Evolutionary conservation across 108 stramenopile species (phyloP).

Genomic region (Discostella pseudostelligera): DNA sequence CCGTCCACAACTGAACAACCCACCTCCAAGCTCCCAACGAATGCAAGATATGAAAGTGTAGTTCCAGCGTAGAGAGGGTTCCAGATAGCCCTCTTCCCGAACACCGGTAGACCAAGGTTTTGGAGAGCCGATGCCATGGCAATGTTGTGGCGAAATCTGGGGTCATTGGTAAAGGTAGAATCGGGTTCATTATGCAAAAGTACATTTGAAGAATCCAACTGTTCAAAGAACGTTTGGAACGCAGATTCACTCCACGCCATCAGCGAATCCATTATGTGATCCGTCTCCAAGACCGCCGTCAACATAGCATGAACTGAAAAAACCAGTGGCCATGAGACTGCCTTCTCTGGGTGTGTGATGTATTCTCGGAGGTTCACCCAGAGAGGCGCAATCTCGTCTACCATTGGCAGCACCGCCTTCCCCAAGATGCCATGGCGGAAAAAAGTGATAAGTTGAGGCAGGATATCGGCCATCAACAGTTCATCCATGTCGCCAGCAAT

Average conservation of each 20-base stretch:
- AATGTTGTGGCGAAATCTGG: conserved; percentile 25
- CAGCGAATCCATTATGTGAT: conserved; percentile 7
- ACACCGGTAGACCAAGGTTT: conserved; percentile 26
- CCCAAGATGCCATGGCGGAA: conserved; percentile 42
- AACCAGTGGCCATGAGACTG: conserved; percentile 47
- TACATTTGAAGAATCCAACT: conserved; percentile 9
- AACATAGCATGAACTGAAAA: conserved; percentile 55
- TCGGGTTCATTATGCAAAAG: background rate
- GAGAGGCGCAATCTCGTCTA: conserved; percentile 33
- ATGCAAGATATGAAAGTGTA: conserved; percentile 27
- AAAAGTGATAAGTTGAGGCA: conserved; percentile 34
- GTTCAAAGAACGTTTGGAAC: conserved; percentile 35
- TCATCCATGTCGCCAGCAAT: conserved; percentile 51
- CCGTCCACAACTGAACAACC: conserved; percentile 46
- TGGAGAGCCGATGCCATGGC: conserved; percentile 17
- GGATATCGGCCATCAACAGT: conserved; percentile 48
- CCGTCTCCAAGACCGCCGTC: conserved; percentile 47
- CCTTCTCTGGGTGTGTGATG: conserved; percentile 34
- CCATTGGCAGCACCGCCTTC: conserved; percentile 18
- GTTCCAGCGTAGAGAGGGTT: conserved; percentile 57
- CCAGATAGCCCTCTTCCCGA: conserved; percentile 38
- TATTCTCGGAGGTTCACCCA: conserved; percentile 24
- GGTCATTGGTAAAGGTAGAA: conserved; percentile 4
- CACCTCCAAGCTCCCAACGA: conserved; percentile 47
- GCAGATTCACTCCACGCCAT: conserved; percentile 14